These are phyloP conservation scores for Alternaria sp. DNA, from an alignment of 2,329 filamentous ascomycete genomes.

Conservation along the genomic window DNA sequence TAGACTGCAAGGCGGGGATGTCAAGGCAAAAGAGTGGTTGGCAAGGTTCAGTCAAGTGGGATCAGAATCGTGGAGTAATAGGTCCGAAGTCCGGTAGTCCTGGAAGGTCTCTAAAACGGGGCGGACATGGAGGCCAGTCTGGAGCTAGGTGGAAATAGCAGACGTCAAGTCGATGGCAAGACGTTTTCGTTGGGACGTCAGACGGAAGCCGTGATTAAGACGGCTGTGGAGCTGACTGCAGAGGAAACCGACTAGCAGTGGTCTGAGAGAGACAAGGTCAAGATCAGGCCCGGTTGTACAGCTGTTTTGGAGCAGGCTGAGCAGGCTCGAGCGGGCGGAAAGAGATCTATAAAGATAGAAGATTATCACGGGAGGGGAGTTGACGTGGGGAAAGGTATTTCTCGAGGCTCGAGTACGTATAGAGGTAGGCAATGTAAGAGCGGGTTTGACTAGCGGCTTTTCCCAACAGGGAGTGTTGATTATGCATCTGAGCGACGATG, in stretches of 20 bases:
- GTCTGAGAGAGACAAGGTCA: conserved; percentile 21
- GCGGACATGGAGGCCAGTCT: conserved; percentile 27
- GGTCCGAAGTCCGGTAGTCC: conserved; percentile 21
- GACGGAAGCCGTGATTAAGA: conserved; percentile 31
- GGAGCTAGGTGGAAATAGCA: conserved; percentile 30
- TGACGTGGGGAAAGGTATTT: conserved; percentile 19
- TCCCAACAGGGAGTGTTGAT: conserved; percentile 41
- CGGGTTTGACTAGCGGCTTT: conserved; percentile 32
- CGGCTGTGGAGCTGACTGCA: conserved; percentile 40
- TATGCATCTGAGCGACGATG: conserved; percentile 47
- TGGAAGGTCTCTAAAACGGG: conserved; percentile 22
- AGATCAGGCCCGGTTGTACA: conserved; percentile 25
- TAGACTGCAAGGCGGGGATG: conserved; percentile 23
- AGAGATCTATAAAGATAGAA: conserved; percentile 18
- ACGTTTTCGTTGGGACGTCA: conserved; percentile 32
- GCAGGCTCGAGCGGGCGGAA: conserved; percentile 16
- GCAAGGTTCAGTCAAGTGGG: conserved; percentile 13
- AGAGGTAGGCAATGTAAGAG: conserved; percentile 33
- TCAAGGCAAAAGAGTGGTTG: conserved; percentile 10
- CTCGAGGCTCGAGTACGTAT: conserved; percentile 27
- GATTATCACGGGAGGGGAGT: conserved; percentile 16
- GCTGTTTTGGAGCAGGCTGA: conserved; percentile 19
- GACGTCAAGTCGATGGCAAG: conserved; percentile 31
- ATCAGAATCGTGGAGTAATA: conserved; percentile 25
- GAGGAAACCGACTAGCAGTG: conserved; percentile 28